Evolutionary conservation across 306 rosid species (phyloP).

Genomic region (Phaseolus lunatus): DNA sequence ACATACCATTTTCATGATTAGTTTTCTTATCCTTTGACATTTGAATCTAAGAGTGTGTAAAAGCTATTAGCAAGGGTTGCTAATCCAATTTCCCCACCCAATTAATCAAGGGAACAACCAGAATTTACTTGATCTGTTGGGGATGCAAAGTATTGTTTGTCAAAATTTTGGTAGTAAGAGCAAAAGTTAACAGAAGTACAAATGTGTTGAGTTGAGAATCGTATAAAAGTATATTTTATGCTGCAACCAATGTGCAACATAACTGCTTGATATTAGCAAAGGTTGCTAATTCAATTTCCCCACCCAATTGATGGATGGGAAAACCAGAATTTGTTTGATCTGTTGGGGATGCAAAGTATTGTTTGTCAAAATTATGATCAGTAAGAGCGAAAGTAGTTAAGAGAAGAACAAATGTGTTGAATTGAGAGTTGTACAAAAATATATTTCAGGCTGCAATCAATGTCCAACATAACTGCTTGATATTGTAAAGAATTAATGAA

Average conservation of each 20-base stretch:
- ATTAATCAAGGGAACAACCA: too few relatives aligned
- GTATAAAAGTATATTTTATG: neutral
- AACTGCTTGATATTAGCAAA: neutral
- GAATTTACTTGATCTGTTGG: neutral
- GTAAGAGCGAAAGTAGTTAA: neutral
- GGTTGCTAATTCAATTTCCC: neutral
- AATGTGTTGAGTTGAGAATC: neutral
- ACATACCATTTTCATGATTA: neutral
- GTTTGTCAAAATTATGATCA: neutral
- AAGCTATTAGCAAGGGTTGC: neutral
- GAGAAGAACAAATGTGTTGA: neutral
- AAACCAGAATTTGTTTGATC: neutral
- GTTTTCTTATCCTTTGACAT: neutral
- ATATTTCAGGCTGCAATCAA: neutral
- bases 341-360: neutral
- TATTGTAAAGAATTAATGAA: neutral
- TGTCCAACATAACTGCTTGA: neutral
- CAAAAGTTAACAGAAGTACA: neutral
- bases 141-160: neutral
- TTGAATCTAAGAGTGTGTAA: neutral
- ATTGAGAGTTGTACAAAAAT: neutral
- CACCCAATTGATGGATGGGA: neutral
- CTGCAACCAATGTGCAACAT: neutral
- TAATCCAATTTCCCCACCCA: too few relatives aligned
- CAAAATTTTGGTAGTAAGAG: neutral